Conservation (phyloP, 139 green algal genomes). For the Diplosphaera chodatii region DNA sequence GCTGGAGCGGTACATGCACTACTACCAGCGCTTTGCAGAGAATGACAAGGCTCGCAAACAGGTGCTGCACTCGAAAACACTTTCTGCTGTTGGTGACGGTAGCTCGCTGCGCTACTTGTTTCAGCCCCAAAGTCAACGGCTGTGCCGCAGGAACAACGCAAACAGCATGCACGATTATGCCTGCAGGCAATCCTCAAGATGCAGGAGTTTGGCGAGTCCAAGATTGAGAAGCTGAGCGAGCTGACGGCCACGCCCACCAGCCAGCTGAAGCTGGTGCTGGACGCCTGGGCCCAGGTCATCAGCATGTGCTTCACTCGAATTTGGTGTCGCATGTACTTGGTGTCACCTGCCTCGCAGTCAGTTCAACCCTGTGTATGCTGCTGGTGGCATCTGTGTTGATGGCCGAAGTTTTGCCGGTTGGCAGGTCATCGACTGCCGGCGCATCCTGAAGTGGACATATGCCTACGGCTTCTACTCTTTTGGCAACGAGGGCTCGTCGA, state of each 20-base stretch:
- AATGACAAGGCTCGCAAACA: constrained; percentile 46
- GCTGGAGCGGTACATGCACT: constrained; percentile 87
- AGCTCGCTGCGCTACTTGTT: too few relatives aligned
- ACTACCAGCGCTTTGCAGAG: constrained; percentile 76
- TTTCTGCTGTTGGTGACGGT: too few relatives aligned
- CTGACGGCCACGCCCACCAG: constrained; percentile 71
- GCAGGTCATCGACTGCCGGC: constrained; percentile 84
- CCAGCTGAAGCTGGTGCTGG: constrained; percentile 88
- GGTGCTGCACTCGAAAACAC: too few relatives aligned
- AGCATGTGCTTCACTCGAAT: too few relatives aligned
- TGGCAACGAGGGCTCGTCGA: constrained; percentile 30
- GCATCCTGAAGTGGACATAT: constrained; percentile 98
- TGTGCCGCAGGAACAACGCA: too few relatives aligned
- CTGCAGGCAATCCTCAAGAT: constrained; percentile 28
- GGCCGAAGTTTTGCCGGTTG: too few relatives aligned
- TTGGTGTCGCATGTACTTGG: too few relatives aligned
- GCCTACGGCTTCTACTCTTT: constrained; percentile 90
- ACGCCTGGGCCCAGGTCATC: constrained; percentile 80
- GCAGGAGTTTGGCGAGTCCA: constrained; percentile 27
- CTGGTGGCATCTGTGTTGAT: too few relatives aligned
- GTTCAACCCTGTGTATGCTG: too few relatives aligned
- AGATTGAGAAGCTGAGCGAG: constrained; percentile 69
- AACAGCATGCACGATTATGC: too few relatives aligned
- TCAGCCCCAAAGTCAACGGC: too few relatives aligned
- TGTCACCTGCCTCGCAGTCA: too few relatives aligned